These are phyloP conservation scores for Macrophomina phaseolina DNA, from an alignment of 2,329 filamentous ascomycete genomes.

Conservation along the genomic window DNA sequence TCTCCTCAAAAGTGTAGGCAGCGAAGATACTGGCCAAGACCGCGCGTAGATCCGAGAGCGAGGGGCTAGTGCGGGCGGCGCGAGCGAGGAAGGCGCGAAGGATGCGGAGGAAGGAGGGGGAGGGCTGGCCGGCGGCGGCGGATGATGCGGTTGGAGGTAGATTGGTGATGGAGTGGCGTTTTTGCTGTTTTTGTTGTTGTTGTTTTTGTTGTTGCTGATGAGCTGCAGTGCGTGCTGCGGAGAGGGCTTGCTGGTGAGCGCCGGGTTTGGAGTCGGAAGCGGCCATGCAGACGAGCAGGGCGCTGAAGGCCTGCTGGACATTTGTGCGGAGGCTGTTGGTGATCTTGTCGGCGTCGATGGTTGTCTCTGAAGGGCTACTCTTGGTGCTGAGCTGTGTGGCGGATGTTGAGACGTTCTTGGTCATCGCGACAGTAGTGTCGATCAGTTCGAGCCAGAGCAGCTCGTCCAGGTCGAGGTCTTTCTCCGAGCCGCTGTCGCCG, in stretches of 20 bases:
- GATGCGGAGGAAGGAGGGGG: conserved; percentile 84
- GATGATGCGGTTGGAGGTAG: conserved; percentile 33
- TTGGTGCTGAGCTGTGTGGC: conserved; percentile 50
- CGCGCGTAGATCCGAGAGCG: conserved; percentile 81
- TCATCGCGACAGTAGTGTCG: conserved; percentile 63
- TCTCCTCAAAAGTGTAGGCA: conserved; percentile 94
- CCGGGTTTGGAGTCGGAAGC: conserved; percentile 37
- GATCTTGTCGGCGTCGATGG: conserved; percentile 65
- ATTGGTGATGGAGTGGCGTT: conserved; percentile 31
- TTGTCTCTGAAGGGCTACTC: conserved; percentile 29
- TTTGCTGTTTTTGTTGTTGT: conserved; percentile 30
- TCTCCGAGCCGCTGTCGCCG: conserved; percentile 52
- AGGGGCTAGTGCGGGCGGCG: conserved; percentile 81
- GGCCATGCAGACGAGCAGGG: conserved; percentile 74
- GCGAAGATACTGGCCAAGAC: conserved; percentile 91
- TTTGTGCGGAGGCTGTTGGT: conserved; percentile 73
- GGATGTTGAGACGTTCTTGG: conserved; percentile 52
- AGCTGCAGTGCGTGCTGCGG: conserved; percentile 33
- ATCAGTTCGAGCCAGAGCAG: conserved; percentile 70
- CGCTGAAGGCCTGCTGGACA: conserved; percentile 90
- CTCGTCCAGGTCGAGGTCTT: conserved; percentile 66
- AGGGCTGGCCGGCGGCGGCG: conserved; percentile 49
- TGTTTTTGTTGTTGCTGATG: conserved; percentile 33
- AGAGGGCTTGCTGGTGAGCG: conserved; percentile 34
- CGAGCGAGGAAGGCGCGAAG: conserved; percentile 86